These are phyloP conservation scores for Funneliformis geosporum DNA, from an alignment of 192 early-diverging fungal genomes.

Conservation along the genomic window DNA sequence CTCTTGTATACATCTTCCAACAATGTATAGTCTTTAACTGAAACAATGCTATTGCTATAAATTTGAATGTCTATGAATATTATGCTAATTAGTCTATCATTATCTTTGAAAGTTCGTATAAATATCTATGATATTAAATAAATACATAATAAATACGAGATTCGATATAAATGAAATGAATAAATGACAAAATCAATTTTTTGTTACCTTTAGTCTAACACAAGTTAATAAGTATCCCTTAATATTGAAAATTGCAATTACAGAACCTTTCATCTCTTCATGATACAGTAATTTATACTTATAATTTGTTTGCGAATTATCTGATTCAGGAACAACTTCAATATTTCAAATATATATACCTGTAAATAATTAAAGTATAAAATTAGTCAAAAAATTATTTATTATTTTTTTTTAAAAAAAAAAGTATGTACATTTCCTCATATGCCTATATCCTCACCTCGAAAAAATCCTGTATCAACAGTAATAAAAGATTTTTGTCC, in stretches of 20 bases:
- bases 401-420: constrained; percentile 5
- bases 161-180: not conserved
- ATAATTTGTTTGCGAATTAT: constrained; percentile 92
- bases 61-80: constrained; percentile 94
- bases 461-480: constrained; percentile 82
- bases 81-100: constrained; percentile 78
- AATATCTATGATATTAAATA: constrained; percentile 59
- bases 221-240: constrained; percentile 87
- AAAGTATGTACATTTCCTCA: constrained; percentile 68
- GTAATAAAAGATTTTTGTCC: constrained; percentile 87
- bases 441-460: constrained; percentile 89
- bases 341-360: constrained; percentile 92
- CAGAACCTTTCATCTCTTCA: constrained; percentile 84
- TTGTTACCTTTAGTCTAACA: constrained; percentile 81
- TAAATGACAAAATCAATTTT: not conserved
- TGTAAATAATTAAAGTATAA: constrained; percentile 34
- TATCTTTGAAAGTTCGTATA: constrained; percentile 83
- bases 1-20: constrained; percentile 87
- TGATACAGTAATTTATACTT: constrained; percentile 81
- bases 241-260: constrained; percentile 81
- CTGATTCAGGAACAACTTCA: constrained; percentile 94
- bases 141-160: not conserved
- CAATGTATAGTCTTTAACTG: constrained; percentile 87
- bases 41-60: constrained; percentile 77
- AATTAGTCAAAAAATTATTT: not conserved